Percentiles rank a stretch among this genome's conserved stretches.
Evolutionary conservation across 768 basidiomycete genomes (phyloP).

Genomic region (Pholiota microspora): DNA sequence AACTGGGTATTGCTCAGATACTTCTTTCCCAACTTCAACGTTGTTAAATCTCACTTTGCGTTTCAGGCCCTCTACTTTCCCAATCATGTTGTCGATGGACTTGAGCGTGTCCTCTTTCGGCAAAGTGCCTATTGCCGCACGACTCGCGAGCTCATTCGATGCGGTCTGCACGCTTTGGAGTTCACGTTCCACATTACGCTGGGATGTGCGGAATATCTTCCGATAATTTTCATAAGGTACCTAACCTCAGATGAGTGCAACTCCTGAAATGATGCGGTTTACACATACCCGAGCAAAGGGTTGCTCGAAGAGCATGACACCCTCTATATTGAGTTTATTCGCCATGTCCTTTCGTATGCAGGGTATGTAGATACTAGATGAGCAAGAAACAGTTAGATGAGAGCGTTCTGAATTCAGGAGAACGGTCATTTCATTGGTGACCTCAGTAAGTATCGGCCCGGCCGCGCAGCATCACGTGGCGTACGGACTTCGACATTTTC

Average conservation of each 20-base stretch:
- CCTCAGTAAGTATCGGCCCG: too few relatives aligned
- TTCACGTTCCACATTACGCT: constrained; percentile 82
- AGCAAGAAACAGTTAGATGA: background rate
- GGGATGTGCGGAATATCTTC: constrained; percentile 81
- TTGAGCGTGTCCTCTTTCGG: constrained; percentile 53
- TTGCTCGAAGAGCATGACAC: constrained; percentile 79
- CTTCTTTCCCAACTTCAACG: background rate
- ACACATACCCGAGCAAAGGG: constrained; percentile 68
- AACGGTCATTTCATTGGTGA: background rate
- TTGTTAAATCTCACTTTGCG: constrained; percentile 64
- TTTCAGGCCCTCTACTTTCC: constrained; percentile 75
- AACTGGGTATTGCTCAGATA: constrained; percentile 30
- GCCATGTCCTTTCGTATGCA: constrained; percentile 28
- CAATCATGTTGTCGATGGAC: constrained; percentile 74
- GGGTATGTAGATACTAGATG: background rate
- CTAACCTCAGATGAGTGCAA: constrained; percentile 34
- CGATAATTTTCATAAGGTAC: constrained; percentile 90
- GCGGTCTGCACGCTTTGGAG: constrained; percentile 55
- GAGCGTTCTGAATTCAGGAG: background rate
- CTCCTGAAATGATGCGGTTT: background rate
- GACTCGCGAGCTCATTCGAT: constrained; percentile 58
- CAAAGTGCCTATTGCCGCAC: constrained; percentile 34
- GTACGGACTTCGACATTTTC: too few relatives aligned
- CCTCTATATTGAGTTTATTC: constrained; percentile 67
- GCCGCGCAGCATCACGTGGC: too few relatives aligned